These are phyloP conservation scores for Carpinus viminea DNA, from an alignment of 306 rosid genomes.

Conservation along the genomic window DNA sequence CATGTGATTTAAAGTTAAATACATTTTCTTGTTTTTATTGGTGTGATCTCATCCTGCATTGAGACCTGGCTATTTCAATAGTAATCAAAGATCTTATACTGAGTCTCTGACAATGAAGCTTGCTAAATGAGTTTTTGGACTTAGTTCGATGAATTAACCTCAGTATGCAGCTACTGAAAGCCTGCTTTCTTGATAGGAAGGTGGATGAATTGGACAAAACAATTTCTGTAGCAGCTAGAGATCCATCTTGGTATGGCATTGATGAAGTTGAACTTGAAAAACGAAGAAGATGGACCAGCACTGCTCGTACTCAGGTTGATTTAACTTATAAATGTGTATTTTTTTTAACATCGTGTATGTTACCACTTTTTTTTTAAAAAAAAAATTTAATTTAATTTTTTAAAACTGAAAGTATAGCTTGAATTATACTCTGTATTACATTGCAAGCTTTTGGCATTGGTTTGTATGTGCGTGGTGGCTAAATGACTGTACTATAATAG, in stretches of 20 bases:
- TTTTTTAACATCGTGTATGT: no score
- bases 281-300: slow-evolving; percentile 88
- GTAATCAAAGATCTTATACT: background rate
- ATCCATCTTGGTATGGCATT: slow-evolving; percentile 86
- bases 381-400: no score
- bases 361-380: no score
- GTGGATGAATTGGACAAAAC: slow-evolving; percentile 96
- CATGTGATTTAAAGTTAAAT: slow-evolving; percentile 3
- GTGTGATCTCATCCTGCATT: background rate
- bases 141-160: background rate
- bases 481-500: slow-evolving; percentile 47
- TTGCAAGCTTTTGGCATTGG: slow-evolving; percentile 14
- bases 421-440: background rate
- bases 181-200: slow-evolving; percentile 84
- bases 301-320: slow-evolving; percentile 69
- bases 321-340: background rate
- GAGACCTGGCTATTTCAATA: background rate
- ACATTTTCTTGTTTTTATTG: slow-evolving; percentile 4
- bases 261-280: slow-evolving; percentile 84
- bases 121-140: background rate
- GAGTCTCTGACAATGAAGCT: background rate
- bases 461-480: slow-evolving; percentile 11
- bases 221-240: slow-evolving; percentile 87
- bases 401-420: slow-evolving; percentile 3
- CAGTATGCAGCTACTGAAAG: slow-evolving; percentile 52